phyloP scores from a whole-genome alignment of 768 basidiomycete species.

The Crucibulum laeve region DNA sequence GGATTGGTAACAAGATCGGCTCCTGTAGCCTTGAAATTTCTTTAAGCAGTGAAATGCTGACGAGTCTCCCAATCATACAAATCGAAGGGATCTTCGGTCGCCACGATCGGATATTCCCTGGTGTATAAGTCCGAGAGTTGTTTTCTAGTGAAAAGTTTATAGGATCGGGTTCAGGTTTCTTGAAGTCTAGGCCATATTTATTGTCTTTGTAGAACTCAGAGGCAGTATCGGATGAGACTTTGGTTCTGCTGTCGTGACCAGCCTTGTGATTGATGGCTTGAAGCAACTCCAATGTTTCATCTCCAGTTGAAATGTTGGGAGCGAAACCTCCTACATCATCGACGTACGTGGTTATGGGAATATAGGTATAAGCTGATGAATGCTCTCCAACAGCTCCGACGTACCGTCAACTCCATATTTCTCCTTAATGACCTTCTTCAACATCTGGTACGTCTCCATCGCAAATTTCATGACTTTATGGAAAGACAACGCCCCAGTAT shows the following conservation, averaged over 20 bases:
- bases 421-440: constrained; percentile 98
- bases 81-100: constrained; percentile 98
- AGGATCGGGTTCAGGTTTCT: constrained; percentile 98
- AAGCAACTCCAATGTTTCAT: constrained; percentile 95
- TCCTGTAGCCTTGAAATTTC: constrained; percentile 86
- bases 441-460: constrained; percentile 94
- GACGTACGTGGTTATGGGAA: constrained; percentile 84
- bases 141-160: constrained; percentile 90
- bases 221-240: constrained; percentile 97
- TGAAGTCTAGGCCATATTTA: constrained; percentile 98
- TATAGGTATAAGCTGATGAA: neutral
- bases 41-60: constrained; percentile 80
- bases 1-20: constrained; percentile 99
- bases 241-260: constrained; percentile 97
- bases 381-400: constrained; percentile 3
- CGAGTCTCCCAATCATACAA: constrained; percentile 99
- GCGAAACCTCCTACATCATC: constrained; percentile 99
- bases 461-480: constrained; percentile 98
- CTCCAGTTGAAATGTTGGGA: constrained; percentile 94
- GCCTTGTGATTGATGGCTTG: constrained; percentile 96
- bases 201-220: constrained; percentile 99
- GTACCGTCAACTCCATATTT: constrained; percentile 98
- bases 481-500: constrained; percentile 88
- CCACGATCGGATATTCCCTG: constrained; percentile 94
- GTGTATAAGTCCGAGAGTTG: constrained; percentile 93